Conservation (phyloP, 176 grass and related monocot species). For the Luzula sylvatica region DNA sequence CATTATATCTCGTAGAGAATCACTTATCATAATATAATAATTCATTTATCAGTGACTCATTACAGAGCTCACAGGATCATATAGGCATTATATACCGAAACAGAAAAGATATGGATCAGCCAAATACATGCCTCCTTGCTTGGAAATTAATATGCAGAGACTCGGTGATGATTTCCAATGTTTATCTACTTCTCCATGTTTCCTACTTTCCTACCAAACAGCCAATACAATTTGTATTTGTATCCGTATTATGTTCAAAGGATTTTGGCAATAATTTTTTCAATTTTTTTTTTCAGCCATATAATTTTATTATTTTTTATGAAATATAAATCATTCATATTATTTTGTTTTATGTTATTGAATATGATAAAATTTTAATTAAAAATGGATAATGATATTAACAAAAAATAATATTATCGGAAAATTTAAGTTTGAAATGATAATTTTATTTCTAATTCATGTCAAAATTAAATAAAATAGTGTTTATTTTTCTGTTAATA, state of each 20-base stretch:
- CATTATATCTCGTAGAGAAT: too few relatives aligned
- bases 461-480: too few relatives aligned
- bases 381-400: too few relatives aligned
- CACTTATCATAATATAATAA: not conserved
- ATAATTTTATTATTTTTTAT: not conserved
- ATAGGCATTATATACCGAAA: not conserved
- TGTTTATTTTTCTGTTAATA: not conserved
- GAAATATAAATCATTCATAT: not conserved
- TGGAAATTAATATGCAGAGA: constrained; percentile 3
- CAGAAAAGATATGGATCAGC: not conserved
- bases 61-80: not conserved
- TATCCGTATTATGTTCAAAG: not conserved
- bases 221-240: not conserved
- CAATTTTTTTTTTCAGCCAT: not conserved
- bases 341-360: too few relatives aligned
- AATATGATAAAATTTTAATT: too few relatives aligned
- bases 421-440: too few relatives aligned
- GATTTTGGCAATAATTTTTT: not conserved
- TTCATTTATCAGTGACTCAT: not conserved
- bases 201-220: not conserved
- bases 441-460: not conserved
- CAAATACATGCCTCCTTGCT: not conserved
- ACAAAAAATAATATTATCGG: too few relatives aligned
- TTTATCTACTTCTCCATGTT: not conserved
- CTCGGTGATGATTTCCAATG: not conserved